Evolutionary conservation across 1,284 basidiomycete genomes (phyloP), one percentile per base, ranked within the genome.

Genomic region (Cryptococcus sp.): DNA sequence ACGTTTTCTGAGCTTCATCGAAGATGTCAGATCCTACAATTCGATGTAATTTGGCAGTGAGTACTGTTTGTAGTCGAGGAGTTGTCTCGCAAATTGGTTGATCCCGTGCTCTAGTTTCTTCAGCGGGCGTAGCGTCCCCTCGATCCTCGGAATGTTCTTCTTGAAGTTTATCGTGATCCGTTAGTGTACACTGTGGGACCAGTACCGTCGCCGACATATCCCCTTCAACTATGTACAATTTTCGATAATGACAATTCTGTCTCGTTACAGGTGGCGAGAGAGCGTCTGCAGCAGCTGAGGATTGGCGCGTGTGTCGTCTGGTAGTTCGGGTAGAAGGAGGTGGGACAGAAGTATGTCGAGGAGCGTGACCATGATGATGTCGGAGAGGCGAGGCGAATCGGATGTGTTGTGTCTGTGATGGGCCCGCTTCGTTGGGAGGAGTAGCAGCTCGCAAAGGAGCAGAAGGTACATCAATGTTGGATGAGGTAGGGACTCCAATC

Each of bases 181-280:
- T 52, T 16, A 67, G 41, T 5, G 65, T 52, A 40, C 69, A 72
- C 37, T 64, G 63, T 1, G 69, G 69, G 1, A 61, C 65, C 9
- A 72, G 53, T 1, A 72, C 50, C n/a, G 60, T 53, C 3, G 62
- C 64, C 5, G 54, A 46, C 14, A 62, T 39, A 7, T 58, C 66
- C 13, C 59, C 54, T 14, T 60, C 59, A 3, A 45, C 21, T 2
- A 71, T 44, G 2, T 51, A 53, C 2, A 69, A 51, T 45, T 69
- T 68, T 39, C 64, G 57, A 49, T 69, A 69, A 24, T 42, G 54
- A 50, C 69, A 72, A 25, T 65, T 64, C 0, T 66, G 67, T 7
- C 69, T 62, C 13, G 67, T 69, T 13, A 67, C 56, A 7, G 54
- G 63, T 18, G 53, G 57, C 10, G n/a, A 14, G 21, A 39, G 4